Base-by-base conservation (phyloP, 164 flowering plant genomes). In the Paratinospora sagittata region DNA sequence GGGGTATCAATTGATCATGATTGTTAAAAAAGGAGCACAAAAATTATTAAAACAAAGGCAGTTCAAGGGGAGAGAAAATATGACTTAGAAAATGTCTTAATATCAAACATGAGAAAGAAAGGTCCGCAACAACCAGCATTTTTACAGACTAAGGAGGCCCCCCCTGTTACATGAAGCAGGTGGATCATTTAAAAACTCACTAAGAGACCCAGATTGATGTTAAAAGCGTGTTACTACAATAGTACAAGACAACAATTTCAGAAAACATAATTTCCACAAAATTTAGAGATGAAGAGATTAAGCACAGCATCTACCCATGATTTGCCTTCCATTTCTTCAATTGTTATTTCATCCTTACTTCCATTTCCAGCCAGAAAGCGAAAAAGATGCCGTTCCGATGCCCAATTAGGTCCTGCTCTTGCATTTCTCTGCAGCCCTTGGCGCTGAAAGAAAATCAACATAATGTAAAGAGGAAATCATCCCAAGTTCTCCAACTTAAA, bases 361-460 rank as follows among this genome's bases (percentile, higher is more conserved):
- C n/a, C n/a, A n/a, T n/a, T n/a, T n/a, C n/a, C n/a, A n/a, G n/a
- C n/a, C n/a, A n/a, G n/a, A n/a, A n/a, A n/a, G n/a, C n/a, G n/a
- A n/a, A 0, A 21, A 61, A 71, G 58, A 63, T 67, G 70, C 24
- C 33, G 37, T 41, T 72, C 49, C 72, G 79, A 65, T n/a, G 57
- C 16, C 26, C 10, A 55, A 55, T 55, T 86, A 88, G 84, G 74
- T 80, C 65, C 80, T 67, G 80, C 72, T 87, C 76, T 81, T 84
- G 69, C 89, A 88, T 78, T 92, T 88, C 80, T 90, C 94, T 88
- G 80, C 79, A 43, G 86, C 90, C 83, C 94, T 82, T 23, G 97
- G 97, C 78, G 97, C 92, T 90, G 89, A 57, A 64, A 65, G 76
- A 41, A 65, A 66, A 62, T 74, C 5, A 43, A 37, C 8, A 27